Conservation (phyloP, 1,284 basidiomycete genomes). For the Leccinum solheimii region DNA sequence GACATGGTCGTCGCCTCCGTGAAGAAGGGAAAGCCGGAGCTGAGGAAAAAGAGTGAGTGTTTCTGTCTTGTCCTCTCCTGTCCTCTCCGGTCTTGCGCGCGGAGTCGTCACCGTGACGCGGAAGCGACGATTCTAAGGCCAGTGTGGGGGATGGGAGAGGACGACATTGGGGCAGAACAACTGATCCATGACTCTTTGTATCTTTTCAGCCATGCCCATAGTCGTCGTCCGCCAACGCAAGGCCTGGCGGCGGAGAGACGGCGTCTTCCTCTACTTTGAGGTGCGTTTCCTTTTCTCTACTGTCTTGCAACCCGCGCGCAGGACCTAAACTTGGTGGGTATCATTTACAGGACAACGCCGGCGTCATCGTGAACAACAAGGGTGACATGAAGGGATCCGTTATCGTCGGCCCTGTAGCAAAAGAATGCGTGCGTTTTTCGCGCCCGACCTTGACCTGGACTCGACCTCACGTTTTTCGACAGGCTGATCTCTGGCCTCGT, state of each 20-base stretch:
- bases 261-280: conserved; percentile 99
- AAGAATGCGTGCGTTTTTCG: conserved; percentile 79
- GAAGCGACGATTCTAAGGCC: background rate
- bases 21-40: conserved; percentile 99
- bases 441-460: background rate
- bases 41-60: conserved; percentile 96
- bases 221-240: conserved; percentile 98
- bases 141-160: background rate
- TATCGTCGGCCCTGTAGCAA: conserved; percentile 97
- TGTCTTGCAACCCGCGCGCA: background rate
- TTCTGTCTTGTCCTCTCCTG: background rate
- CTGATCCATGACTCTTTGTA: conserved; percentile 1
- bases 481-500: conserved; percentile 99
- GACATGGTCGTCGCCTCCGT: conserved; percentile 99
- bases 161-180: background rate
- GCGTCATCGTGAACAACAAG: conserved; percentile 98
- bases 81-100: background rate
- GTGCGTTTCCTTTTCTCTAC: conserved; percentile 36
- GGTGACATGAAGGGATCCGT: conserved; percentile 99
- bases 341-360: conserved; percentile 79
- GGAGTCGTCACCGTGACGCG: background rate
- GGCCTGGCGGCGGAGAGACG: conserved; percentile 96
- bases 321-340: background rate
- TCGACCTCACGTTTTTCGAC: background rate
- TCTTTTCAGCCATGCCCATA: conserved; percentile 84